phyloP scores from a whole-genome alignment of 2,329 filamentous ascomycete species.

The Chaetomiaceae sp. region DNA sequence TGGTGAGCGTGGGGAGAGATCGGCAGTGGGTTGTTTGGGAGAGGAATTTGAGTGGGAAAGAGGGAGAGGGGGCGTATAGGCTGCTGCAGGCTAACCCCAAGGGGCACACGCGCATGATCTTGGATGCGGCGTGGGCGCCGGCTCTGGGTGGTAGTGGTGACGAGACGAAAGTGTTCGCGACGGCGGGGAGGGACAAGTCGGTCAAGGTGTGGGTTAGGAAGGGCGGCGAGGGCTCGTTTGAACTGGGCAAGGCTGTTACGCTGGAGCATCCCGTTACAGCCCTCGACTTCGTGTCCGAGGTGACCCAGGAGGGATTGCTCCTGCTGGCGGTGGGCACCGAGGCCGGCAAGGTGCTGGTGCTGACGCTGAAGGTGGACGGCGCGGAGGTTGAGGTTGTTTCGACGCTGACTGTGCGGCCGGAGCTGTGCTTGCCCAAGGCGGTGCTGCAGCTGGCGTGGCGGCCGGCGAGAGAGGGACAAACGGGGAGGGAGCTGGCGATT shows the following conservation, averaged over 20 bases:
- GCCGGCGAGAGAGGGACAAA: slow-evolving; percentile 37
- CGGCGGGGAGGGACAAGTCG: slow-evolving; percentile 83
- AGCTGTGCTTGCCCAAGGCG: slow-evolving; percentile 57
- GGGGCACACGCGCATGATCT: slow-evolving; percentile 87
- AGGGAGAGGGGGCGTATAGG: slow-evolving; percentile 43
- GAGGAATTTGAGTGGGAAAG: slow-evolving; percentile 30
- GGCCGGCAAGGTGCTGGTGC: slow-evolving; percentile 44
- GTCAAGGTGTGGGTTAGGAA: slow-evolving; percentile 64
- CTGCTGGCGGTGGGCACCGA: slow-evolving; percentile 58
- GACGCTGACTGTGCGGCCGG: slow-evolving; percentile 33
- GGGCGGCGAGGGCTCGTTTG: slow-evolving; percentile 38
- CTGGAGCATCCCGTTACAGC: slow-evolving; percentile 63
- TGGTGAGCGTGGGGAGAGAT: slow-evolving; percentile 88
- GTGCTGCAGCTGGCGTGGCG: slow-evolving; percentile 68
- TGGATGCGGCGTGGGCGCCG: slow-evolving; percentile 81
- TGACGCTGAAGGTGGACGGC: slow-evolving; percentile 36
- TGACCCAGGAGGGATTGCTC: slow-evolving; percentile 29
- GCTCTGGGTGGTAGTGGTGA: slow-evolving; percentile 18
- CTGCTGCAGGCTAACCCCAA: slow-evolving; percentile 67
- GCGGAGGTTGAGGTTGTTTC: slow-evolving; percentile 33
- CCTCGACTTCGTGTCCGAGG: slow-evolving; percentile 56
- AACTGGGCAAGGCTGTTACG: slow-evolving; percentile 49
- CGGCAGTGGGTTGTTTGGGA: slow-evolving; percentile 78
- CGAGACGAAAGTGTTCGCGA: slow-evolving; percentile 61
- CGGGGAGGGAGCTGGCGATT: slow-evolving; percentile 41